Evolutionary conservation across 768 basidiomycete genomes (phyloP), one percentile per base, ranked within the genome.

Genomic region (Termitomyces sp.): DNA sequence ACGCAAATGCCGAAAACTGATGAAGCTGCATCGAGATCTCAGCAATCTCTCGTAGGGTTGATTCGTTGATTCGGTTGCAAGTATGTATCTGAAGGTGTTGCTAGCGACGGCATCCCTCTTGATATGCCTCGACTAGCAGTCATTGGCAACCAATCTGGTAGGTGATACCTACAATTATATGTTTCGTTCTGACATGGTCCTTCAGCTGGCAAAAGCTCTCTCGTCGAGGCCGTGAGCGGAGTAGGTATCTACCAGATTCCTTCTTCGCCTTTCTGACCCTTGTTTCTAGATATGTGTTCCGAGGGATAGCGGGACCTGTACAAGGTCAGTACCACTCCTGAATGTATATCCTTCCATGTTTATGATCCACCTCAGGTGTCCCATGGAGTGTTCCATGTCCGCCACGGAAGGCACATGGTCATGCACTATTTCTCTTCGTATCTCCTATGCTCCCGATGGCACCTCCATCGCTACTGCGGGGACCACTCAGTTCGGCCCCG

Each of bases 261-360:
- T 24, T 32, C n/a, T 20, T 22, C 20, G 10, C 5, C 20, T 47
- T 34, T 26, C 44, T 46, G 3, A 42, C 10, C 3, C 10, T 40
- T 12, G 0, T 39, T 42, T 32, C n/a, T n/a, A 86, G 85, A 82
- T 86, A 32, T 82, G 71, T 49, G 84, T 87, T 30, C 85, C 85
- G 12, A 72, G 85, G 33, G 85, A 85, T 42, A 81, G 81, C 43
- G 83, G 83, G 22, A 85, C 83, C 0, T 85, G 84, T 53, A 85
- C 83, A 0, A 72, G 82, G 84, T 81, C 58, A 47, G 47, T 27
- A 55, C 36, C 33, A 22, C 8, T 20, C 24, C 26, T 43, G 55
- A 46, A 52, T 33, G 20, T 30, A 44, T 16, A 4, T 33, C 32
- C 1, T 18, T 26, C 40, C 27, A 20, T 30, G 16, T n/a, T 5